Evolutionary conservation across 2,329 filamentous ascomycete species (phyloP).

Genomic region (Ceratocystis cacaofunesta): DNA sequence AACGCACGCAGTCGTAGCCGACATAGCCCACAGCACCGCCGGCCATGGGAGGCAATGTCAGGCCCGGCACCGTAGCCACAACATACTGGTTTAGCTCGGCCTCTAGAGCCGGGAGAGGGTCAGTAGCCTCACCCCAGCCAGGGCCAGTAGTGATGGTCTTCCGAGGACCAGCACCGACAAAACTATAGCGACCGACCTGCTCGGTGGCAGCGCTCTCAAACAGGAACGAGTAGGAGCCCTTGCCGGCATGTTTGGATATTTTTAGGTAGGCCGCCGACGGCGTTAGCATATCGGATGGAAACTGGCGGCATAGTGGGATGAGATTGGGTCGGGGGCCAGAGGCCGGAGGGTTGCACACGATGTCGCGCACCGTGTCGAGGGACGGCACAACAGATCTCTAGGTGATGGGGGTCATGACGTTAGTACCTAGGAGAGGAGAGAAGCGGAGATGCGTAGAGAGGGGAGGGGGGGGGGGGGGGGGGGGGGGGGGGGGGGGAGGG

Average conservation of each 20-base stretch:
- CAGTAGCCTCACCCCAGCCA: constrained; percentile 67
- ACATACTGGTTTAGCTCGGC: constrained; percentile 63
- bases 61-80: constrained; percentile 67
- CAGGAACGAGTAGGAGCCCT: constrained; percentile 72
- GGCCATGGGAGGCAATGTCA: constrained; percentile 71
- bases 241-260: constrained; percentile 52
- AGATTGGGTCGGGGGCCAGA: constrained; percentile 43
- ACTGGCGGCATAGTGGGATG: constrained; percentile 67
- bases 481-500: no score
- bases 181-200: constrained; percentile 87
- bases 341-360: constrained; percentile 27
- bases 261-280: constrained; percentile 94
- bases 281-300: constrained; percentile 83
- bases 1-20: constrained; percentile 91
- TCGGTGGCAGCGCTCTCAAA: constrained; percentile 94
- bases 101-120: constrained; percentile 73
- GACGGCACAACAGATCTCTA: constrained; percentile 32
- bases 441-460: no score
- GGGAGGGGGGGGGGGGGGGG: no score
- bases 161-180: constrained; percentile 66
- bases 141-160: constrained; percentile 80
- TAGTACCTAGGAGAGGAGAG: background rate
- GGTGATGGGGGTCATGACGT: background rate
- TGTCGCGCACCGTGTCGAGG: constrained; percentile 31
- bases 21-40: constrained; percentile 94